Percentiles rank a stretch among this genome's conserved stretches.
phyloP scores from a whole-genome alignment of 495 filamentous ascomycete genomes.

The Penicillium nucicola region DNA sequence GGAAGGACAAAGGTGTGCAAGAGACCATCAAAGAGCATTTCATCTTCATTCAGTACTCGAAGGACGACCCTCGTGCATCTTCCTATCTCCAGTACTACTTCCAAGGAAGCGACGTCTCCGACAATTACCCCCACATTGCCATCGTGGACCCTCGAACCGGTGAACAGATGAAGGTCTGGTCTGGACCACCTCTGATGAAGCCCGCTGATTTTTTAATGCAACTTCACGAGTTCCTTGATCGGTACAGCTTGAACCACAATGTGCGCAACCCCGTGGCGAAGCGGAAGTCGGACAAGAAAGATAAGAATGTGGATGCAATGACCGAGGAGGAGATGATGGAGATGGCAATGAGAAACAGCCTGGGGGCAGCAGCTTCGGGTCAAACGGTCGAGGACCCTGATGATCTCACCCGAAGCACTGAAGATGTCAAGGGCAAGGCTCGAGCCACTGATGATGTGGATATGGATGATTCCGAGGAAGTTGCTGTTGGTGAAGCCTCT shows the following conservation, averaged over 20 bases:
- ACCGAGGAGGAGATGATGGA: conserved; percentile 97
- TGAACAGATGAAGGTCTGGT: conserved; percentile 97
- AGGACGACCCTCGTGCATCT: conserved; percentile 68
- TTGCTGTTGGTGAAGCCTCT: conserved; percentile 30
- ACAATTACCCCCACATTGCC: conserved; percentile 90
- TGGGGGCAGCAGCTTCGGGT: conserved; percentile 41
- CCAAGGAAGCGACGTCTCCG: conserved; percentile 62
- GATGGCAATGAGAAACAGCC: conserved; percentile 84
- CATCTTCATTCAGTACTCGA: conserved; percentile 88
- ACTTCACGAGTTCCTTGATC: conserved; percentile 90
- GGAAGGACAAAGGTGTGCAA: conserved; percentile 78
- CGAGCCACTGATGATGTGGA: conserved; percentile 41
- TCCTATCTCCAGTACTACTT: conserved; percentile 92
- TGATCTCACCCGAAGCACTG: conserved; percentile 67
- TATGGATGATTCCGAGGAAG: conserved; percentile 27
- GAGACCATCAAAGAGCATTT: conserved; percentile 88
- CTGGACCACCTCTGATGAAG: conserved; percentile 72
- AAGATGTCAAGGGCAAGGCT: conserved; percentile 64
- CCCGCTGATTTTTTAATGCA: conserved; percentile 83
- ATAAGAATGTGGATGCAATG: conserved; percentile 77
- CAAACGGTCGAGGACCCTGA: conserved; percentile 69
- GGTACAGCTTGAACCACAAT: conserved; percentile 82
- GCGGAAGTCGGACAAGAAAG: conserved; percentile 68
- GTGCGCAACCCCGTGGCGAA: conserved; percentile 90
- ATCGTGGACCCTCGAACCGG: conserved; percentile 95